A percentile compares a stretch with the other conserved stretches of the same genome.
phyloP scores from a whole-genome alignment of 108 stramenopile genomes.

The Asterionellopsis glacialis region DNA sequence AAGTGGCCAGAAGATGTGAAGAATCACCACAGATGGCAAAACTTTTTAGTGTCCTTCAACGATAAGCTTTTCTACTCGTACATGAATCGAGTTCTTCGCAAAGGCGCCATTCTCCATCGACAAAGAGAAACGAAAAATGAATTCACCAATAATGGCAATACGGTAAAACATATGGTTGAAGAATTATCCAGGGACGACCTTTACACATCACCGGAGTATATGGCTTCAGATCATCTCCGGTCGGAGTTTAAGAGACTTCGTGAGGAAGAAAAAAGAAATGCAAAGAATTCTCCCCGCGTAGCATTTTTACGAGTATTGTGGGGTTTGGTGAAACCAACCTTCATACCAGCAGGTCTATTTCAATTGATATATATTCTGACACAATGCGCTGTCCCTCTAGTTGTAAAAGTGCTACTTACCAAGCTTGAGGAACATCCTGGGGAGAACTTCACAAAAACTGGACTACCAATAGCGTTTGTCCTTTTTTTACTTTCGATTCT shows the following conservation, averaged over 20 bases:
- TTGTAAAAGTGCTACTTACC: conserved; percentile 58
- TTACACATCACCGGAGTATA: too few species aligned
- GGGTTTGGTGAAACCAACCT: conserved; percentile 39
- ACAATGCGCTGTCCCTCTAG: conserved; percentile 60
- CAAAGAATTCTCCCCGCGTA: neutral
- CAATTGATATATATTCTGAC: conserved; percentile 57
- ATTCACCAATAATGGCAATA: too few species aligned
- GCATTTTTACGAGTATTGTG: conserved; percentile 37
- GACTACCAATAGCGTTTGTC: conserved; percentile 36
- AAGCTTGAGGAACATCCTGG: conserved; percentile 49
- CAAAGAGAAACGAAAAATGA: neutral
- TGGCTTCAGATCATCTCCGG: too few species aligned
- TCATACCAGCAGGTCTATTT: conserved; percentile 61
- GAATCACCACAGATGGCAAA: too few species aligned
- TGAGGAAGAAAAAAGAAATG: neutral
- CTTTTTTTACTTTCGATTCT: conserved; percentile 39
- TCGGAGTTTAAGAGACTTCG: too few species aligned
- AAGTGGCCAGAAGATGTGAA: too few species aligned
- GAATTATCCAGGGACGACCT: too few species aligned
- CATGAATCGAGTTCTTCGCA: conserved; percentile 2
- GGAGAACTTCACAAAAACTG: conserved; percentile 22
- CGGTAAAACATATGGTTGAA: too few species aligned
- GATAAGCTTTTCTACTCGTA: neutral
- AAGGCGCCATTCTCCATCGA: neutral
- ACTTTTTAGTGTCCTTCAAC: too few species aligned